Conservation (phyloP, 2,329 filamentous ascomycete species). For the Cadophora sp. region DNA sequence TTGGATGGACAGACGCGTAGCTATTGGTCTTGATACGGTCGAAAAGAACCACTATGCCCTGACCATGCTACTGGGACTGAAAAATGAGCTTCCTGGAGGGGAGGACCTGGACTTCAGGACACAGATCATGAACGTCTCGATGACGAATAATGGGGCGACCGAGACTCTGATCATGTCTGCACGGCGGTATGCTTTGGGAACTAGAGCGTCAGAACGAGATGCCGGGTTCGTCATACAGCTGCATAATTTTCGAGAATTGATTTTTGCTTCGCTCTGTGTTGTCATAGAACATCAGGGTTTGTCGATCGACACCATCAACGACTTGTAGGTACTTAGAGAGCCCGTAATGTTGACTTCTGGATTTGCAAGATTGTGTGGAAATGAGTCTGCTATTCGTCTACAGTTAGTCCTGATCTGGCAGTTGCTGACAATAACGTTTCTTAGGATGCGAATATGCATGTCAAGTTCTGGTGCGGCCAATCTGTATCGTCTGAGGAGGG, state of each 20-base stretch:
- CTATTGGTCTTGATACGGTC: constrained; percentile 2
- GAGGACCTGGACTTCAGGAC: not conserved
- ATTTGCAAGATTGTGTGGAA: no score
- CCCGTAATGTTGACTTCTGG: no score
- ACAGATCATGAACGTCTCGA: not conserved
- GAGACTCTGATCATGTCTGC: constrained; percentile 1
- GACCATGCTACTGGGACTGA: not conserved
- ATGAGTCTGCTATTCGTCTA: no score
- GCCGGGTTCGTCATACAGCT: constrained; percentile 1
- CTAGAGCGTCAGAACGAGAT: not conserved
- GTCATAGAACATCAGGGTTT: constrained; percentile 4
- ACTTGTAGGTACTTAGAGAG: not conserved
- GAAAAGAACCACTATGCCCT: constrained; percentile 6
- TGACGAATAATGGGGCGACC: not conserved
- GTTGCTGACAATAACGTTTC: no score
- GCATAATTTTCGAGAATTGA: constrained; percentile 2
- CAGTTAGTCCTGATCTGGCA: no score
- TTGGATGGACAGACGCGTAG: constrained; percentile 1
- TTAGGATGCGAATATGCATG: not conserved
- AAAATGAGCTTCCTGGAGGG: not conserved
- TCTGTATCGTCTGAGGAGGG: not conserved
- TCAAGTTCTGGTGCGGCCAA: constrained; percentile 3
- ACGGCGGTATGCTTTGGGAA: not conserved
- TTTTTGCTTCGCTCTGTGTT: constrained; percentile 3
- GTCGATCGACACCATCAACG: not conserved